Percentiles rank a stretch among this genome's conserved stretches.
phyloP scores from a whole-genome alignment of 306 rosid genomes.

The Alnus rubra region DNA sequence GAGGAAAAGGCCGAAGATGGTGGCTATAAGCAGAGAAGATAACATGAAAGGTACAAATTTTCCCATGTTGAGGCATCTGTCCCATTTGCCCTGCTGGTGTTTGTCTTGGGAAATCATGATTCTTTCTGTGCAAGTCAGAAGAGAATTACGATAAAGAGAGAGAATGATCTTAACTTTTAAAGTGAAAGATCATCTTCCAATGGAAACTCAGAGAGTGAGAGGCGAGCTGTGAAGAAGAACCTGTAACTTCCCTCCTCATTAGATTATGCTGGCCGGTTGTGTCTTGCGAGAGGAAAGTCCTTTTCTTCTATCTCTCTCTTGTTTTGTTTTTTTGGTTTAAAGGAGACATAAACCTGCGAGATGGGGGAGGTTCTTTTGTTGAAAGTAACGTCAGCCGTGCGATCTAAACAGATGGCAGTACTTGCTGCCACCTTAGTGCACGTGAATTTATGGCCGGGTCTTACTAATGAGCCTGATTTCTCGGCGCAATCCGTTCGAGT shows the following conservation, averaged over 20 bases:
- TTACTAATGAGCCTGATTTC: conserved; percentile 36
- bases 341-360: background rate
- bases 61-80: conserved; percentile 38
- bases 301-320: background rate
- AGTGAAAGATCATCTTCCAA: conserved; percentile 13
- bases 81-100: conserved; percentile 35
- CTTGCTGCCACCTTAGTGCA: conserved; percentile 7
- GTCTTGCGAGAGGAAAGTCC: conserved; percentile 1
- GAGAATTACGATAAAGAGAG: background rate
- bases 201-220: conserved; percentile 10
- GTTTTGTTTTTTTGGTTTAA: background rate
- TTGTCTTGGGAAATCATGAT: conserved; percentile 50
- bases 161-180: conserved; percentile 15
- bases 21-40: conserved; percentile 39
- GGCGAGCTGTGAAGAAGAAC: background rate
- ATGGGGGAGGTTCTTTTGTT: background rate
- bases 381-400: conserved; percentile 14
- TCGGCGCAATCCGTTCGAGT: conserved; percentile 38
- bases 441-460: conserved; percentile 31
- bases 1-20: conserved; percentile 48
- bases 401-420: conserved; percentile 27
- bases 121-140: conserved; percentile 14
- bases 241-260: conserved; percentile 10
- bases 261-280: background rate
- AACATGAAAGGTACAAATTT: conserved; percentile 45